Evolutionary conservation across 2,329 filamentous ascomycete species (phyloP), one percentile per base, ranked within the genome.

Genomic region (Colletotrichum sp.): DNA sequence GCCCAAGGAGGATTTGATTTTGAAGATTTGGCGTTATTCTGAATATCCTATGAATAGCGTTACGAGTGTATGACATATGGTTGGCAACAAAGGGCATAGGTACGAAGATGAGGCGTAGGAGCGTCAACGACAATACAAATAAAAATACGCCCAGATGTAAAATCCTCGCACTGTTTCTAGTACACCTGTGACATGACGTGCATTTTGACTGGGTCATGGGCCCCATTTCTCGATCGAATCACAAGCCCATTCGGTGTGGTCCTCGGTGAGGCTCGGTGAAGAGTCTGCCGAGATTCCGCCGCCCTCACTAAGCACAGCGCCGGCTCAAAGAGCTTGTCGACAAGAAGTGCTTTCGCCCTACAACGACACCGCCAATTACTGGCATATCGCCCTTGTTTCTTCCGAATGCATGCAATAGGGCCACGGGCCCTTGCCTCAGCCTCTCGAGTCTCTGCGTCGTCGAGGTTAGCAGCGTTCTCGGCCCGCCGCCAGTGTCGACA

Each of bases 341-440:
- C 18, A 24, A 57, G 44, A 55, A 72, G 34, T 55, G 44, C 21
- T 21, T 39, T 76, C 69, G 57, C 75, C 60, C 36, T 60, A 59
- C 59, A 76, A 63, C 63, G 49, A 77, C 60, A 73, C 68, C 65
- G 67, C 70, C 76, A 76, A 78, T 76, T 74, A 67, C 63, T 78
- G 77, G 71, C 73, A 70, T 66, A 72, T 68, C 68, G 55, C 71
- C 62, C 39, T 60, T 62, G 55, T 30, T 66, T 63, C 34, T 67
- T 79, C 71, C 79, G 79, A 79, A 82, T 82, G 81, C 78, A 81
- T 80, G 64, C 68, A 62, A 76, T 77, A 75, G 76, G 80, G 80
- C 76, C 76, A 59, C 78, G 78, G 69, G 80, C 78, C 78, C 79
- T 80, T 75, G 78, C 77, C 36, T 76, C 76, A 69, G 74, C 65